Base-by-base conservation (phyloP, 306 rosid species). In the Hippophae tibetana region DNA sequence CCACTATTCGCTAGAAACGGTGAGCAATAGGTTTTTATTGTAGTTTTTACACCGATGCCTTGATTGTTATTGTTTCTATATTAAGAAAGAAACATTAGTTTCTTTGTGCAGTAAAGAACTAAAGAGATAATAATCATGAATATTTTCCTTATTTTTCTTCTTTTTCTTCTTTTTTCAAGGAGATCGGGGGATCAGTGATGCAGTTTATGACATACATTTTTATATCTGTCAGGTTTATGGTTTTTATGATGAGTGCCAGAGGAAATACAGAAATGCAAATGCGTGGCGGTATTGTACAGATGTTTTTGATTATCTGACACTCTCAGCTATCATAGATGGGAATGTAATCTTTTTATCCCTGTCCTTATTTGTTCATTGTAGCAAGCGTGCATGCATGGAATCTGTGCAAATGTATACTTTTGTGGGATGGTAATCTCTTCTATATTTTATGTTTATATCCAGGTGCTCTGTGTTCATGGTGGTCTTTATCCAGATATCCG, bases 271-370 rank as follows among this genome's bases (percentile, higher is more conserved):
- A 60, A 90, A 90, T 70, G 95, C 97, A 41, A 90, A 90, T 81
- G 97, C 95, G 26, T 90, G 97, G 97, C 86, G 97, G 62, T 90
- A 90, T 69, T 90, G 97, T 79, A 90, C 97, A 69, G 97, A 90
- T 71, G 97, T 87, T 74, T 90, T 90, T 52, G 97, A 90, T 84
- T 90, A 87, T 78, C 81, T 90, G 64, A 90, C 95, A n/a, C 90
- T 87, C 63, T 90, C 97, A 42, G 95, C 97, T 68, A 90, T 90
- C 58, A 90, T 90, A 69, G 97, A 90, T 52, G 95, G 95, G 83
- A 87, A 95, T 10, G 97, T 90, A 87, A 75, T 43, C 67, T 49
- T 77, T 81, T 69, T 8, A 8, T 47, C 5, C 42, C 31, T 25
- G 13, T 13, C 2, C 55, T 61, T n/a, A 47, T 26, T 7, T 49